phyloP scores from a whole-genome alignment of 1,139 yeast genomes.

The Pichia sp. region DNA sequence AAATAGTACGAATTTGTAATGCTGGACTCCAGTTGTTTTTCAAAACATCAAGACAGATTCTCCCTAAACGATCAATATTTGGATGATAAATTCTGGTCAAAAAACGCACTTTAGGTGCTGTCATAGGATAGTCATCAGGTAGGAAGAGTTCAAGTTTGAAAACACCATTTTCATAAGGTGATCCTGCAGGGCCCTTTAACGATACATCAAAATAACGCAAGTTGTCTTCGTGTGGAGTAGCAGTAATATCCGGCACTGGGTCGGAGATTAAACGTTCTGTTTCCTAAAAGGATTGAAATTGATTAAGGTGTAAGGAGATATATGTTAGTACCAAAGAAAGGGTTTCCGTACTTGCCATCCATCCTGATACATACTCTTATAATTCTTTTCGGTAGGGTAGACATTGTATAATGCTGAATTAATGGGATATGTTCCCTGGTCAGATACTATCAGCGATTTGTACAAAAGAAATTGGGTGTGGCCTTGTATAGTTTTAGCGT shows the following conservation, averaged over 20 bases:
- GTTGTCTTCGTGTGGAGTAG: constrained; percentile 90
- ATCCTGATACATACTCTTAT: constrained; percentile 52
- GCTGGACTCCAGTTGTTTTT: constrained; percentile 98
- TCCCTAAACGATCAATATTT: constrained; percentile 88
- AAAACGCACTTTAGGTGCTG: constrained; percentile 90
- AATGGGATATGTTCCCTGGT: no score
- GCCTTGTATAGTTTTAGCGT: neutral
- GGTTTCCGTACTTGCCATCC: neutral
- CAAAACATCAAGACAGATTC: constrained; percentile 91
- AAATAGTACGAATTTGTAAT: constrained; percentile 87
- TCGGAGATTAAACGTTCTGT: constrained; percentile 88
- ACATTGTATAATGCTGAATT: constrained; percentile 12
- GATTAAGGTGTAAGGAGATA: neutral
- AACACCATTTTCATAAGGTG: constrained; percentile 78
- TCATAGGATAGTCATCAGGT: constrained; percentile 91
- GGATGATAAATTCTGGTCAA: constrained; percentile 94
- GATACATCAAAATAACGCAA: constrained; percentile 84
- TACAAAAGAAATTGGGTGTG: neutral
- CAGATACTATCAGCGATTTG: neutral
- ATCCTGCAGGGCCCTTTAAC: constrained; percentile 83
- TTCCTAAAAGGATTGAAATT: constrained; percentile 43
- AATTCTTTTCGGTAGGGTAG: constrained; percentile 71
- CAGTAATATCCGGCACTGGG: constrained; percentile 95
- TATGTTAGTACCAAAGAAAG: neutral
- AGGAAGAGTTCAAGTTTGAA: constrained; percentile 73